Base-by-base conservation (phyloP, 441 rosid genomes). In the Raphanus hybrid region DNA sequence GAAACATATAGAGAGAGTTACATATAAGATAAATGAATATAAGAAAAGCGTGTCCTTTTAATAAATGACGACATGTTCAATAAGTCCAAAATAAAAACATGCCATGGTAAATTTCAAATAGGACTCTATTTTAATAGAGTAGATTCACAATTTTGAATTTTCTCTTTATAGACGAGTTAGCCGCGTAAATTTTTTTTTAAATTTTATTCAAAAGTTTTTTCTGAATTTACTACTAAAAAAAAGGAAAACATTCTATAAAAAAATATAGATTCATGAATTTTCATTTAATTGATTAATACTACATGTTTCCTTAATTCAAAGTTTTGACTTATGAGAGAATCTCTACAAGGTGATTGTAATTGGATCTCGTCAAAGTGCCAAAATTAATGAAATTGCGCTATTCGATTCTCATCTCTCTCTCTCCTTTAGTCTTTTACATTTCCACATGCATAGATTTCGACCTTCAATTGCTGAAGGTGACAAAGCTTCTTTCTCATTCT, bases 371-470 rank as follows among this genome's bases (percentile, higher is more conserved):
- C 54, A 45, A 12, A 45, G 54, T 45, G 15, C 15, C 15, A 45
- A 61, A 45, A 37, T 16, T 37, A 10, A 37, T 64, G 15, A 45
- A 45, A 4, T 64, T 64, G 14, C 29, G 29, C 50, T 64, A 27
- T 35, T 35, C 67, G 3, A 15, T 23, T 6, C 37, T 66, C 39
- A 12, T 4, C n/a, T 43, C 12, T 32, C 54, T 14, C 16, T 63
- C 67, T 64, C 50, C 16, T 59, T 27, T 3, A 20, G 16, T 60
- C 52, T 29, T 37, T 16, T 7, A 34, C 43, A 52, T 37, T 54
- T 57, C 16, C 39, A 14, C 9, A 70, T 58, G 80, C 62, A 70
- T 64, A 43, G 18, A 45, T 64, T 18, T 43, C 76, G 52, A 37
- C 72, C 14, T 66, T 65, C 76, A 20, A 32, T 55, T 26, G 11